Evolutionary conservation across 2,329 filamentous ascomycete species (phyloP).

Genomic region (Alternaria hordeiaustralica): DNA sequence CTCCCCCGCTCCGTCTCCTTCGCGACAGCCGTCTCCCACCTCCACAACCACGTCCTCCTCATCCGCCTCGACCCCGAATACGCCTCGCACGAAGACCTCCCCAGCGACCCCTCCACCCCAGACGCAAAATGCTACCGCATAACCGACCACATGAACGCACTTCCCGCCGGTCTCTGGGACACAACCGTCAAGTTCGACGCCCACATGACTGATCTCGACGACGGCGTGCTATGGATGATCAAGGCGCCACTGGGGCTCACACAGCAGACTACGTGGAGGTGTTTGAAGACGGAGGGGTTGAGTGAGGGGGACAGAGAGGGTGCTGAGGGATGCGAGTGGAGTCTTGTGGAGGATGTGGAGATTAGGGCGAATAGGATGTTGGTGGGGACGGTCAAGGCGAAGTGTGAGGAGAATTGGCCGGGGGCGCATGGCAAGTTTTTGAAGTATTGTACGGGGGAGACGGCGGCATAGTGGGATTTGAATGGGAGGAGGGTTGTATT

Average conservation of each 20-base stretch:
- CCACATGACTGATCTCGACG: slow-evolving; percentile 41
- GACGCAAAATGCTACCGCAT: slow-evolving; percentile 46
- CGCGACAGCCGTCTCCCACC: slow-evolving; percentile 23
- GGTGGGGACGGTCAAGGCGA: slow-evolving; percentile 44
- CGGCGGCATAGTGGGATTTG: background rate
- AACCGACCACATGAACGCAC: slow-evolving; percentile 47
- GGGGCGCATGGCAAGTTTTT: slow-evolving; percentile 42
- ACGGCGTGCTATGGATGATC: slow-evolving; percentile 45
- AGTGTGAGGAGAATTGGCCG: slow-evolving; percentile 47
- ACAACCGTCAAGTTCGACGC: slow-evolving; percentile 44
- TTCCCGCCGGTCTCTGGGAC: slow-evolving; percentile 46
- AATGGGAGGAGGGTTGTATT: background rate
- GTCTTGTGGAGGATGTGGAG: slow-evolving; percentile 46
- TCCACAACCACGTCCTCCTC: slow-evolving; percentile 47
- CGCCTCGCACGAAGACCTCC: slow-evolving; percentile 37
- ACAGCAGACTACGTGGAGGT: slow-evolving; percentile 42
- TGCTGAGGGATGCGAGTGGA: slow-evolving; percentile 34
- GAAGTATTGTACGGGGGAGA: slow-evolving; percentile 24
- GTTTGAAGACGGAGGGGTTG: slow-evolving; percentile 29
- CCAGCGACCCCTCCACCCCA: slow-evolving; percentile 23
- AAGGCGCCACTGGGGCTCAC: slow-evolving; percentile 44
- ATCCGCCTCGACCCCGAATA: slow-evolving; percentile 48
- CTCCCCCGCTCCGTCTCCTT: slow-evolving; percentile 36
- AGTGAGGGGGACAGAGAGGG: slow-evolving; percentile 15
- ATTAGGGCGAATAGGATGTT: slow-evolving; percentile 43